Conservation (phyloP, 495 filamentous ascomycete genomes). For the Tuber microsphaerosporum region DNA sequence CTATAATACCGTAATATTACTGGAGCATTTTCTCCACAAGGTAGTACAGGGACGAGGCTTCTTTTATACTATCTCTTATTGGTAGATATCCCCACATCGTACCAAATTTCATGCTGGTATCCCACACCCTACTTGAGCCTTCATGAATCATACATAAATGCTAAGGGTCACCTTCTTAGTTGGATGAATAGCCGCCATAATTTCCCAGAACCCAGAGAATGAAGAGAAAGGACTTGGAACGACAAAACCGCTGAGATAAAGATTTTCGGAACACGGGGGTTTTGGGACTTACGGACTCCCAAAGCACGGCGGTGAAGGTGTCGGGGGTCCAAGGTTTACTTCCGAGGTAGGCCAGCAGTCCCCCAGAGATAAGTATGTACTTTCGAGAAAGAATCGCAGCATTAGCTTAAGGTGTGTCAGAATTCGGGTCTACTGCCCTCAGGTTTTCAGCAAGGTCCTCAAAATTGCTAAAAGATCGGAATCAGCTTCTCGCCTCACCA, state of each 20-base stretch:
- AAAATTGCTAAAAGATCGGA: constrained; percentile 50
- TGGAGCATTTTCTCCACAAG: too few species aligned
- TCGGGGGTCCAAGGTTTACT: constrained; percentile 50
- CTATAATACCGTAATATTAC: too few species aligned
- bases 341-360: constrained; percentile 43
- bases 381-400: neutral
- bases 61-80: too few species aligned
- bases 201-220: constrained; percentile 52
- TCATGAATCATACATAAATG: constrained; percentile 44
- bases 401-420: constrained; percentile 3
- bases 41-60: too few species aligned
- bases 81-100: too few species aligned
- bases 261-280: constrained; percentile 64
- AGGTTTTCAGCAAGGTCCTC: constrained; percentile 56
- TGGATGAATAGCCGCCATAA: neutral
- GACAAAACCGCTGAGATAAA: constrained; percentile 53
- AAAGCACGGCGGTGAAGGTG: constrained; percentile 48
- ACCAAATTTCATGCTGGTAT: too few species aligned
- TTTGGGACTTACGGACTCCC: constrained; percentile 44
- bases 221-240: constrained; percentile 55
- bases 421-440: constrained; percentile 49
- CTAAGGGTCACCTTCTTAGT: constrained; percentile 20
- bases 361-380: constrained; percentile 42
- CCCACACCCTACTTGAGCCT: too few species aligned
- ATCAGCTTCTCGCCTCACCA: constrained; percentile 52